Base-by-base conservation (phyloP, 441 rosid species). In the Populus hybrid region DNA sequence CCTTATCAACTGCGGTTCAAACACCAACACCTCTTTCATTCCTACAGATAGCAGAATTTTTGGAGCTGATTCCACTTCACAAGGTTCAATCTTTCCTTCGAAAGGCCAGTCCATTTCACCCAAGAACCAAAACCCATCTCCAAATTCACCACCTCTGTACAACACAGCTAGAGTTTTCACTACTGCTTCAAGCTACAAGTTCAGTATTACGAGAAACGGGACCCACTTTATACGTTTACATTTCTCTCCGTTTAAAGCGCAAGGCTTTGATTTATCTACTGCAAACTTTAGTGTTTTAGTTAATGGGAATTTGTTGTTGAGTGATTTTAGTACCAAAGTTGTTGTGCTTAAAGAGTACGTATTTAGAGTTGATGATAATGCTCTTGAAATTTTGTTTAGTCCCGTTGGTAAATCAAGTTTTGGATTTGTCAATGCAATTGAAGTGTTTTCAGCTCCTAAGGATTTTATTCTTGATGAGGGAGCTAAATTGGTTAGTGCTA, bases 191-290 rank as follows among this genome's bases (percentile, higher is more conserved):
- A 84, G 82, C 67, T 94, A 94, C 85, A 83, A 79, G 86, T 86
- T 94, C 84, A 72, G 71, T 77, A 84, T 87, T 86, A 79, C 70
- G 83, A 82, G 67, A 64, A 86, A 85, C 53, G 97, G 88, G 65
- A 82, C 87, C 77, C 94, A 90, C 81, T 86, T 94, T 84, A 88
- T 94, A 87, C 98, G 99, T 80, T 85, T 93, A 77, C 99, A 95
- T 85, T 93, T 95, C 89, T 87, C 93, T 14, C 98, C 99, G 0
- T 95, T 95, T 81, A 69, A 50, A 75, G 87, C 89, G 82, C 85
- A 75, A n/a, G 53, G n/a, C 3, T 91, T 84, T 42, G 71, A 88
- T 84, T 80, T 95, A 69, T 70, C 70, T 11, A 79, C 87, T 30
- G 93, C 94, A 2, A 87, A 83, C 76, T 90, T 95, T 78, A 74